Percentiles rank a stretch among this genome's conserved stretches.
These are phyloP conservation scores for Paramyrothecium sp. DNA, from an alignment of 2,329 filamentous ascomycete species.

Conservation along the genomic window DNA sequence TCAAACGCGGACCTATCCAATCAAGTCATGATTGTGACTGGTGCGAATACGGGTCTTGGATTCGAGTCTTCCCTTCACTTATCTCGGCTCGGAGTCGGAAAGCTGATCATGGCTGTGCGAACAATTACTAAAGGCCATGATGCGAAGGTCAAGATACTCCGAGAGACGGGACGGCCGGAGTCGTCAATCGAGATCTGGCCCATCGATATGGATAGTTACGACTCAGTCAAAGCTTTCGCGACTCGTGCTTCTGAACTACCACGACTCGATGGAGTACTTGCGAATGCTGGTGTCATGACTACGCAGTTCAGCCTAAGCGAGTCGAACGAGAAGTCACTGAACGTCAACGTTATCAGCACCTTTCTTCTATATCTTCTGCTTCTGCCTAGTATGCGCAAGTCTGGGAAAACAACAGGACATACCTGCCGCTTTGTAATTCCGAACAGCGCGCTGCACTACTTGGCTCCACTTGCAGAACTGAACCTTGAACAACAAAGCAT, in stretches of 20 bases:
- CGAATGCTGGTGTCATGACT: slow-evolving; percentile 41
- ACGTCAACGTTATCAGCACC: slow-evolving; percentile 22
- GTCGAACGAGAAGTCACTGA: slow-evolving; percentile 48
- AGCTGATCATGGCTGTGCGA: slow-evolving; percentile 36
- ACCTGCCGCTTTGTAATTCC: slow-evolving; percentile 15
- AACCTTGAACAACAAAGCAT: slow-evolving; percentile 14
- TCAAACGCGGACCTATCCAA: slow-evolving; percentile 14
- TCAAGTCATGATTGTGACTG: slow-evolving; percentile 35
- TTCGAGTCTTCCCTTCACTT: slow-evolving; percentile 34
- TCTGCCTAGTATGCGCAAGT: slow-evolving; percentile 21
- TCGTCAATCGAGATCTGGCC: slow-evolving; percentile 41
- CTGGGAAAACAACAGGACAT: slow-evolving; percentile 8
- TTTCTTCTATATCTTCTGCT: slow-evolving; percentile 18
- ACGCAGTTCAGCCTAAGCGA: slow-evolving; percentile 33
- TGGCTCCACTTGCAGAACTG: slow-evolving; percentile 20
- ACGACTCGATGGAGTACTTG: slow-evolving; percentile 41
- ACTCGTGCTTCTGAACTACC: slow-evolving; percentile 21
- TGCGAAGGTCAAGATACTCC: slow-evolving; percentile 31
- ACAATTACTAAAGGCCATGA: slow-evolving; percentile 36
- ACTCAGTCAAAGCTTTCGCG: slow-evolving; percentile 40
- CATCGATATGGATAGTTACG: slow-evolving; percentile 45
- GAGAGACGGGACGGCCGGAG: neutral
- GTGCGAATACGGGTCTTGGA: slow-evolving; percentile 39
- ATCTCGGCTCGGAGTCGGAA: slow-evolving; percentile 24
- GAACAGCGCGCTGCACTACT: slow-evolving; percentile 20